A percentile compares a stretch with the other conserved stretches of the same genome.
phyloP scores from a whole-genome alignment of 108 stramenopile genomes.

The Cyclotella cryptica region DNA sequence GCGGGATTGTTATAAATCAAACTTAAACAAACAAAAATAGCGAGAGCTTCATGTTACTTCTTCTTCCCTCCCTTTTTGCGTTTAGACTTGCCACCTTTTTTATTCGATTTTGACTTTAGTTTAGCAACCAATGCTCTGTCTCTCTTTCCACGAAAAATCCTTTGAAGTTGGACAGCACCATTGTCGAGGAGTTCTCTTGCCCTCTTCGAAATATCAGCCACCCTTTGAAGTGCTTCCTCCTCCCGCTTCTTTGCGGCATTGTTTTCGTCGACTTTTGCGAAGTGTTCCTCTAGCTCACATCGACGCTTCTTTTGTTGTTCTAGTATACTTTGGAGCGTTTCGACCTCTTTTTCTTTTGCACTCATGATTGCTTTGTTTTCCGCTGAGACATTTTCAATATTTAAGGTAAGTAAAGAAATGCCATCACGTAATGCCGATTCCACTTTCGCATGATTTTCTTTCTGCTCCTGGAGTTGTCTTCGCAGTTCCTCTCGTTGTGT shows the following conservation, averaged over 20 bases:
- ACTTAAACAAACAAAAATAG: background rate
- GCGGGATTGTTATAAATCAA: background rate
- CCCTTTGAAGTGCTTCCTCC: slow-evolving; percentile 29
- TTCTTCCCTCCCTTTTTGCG: slow-evolving; percentile 24
- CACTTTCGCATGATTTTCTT: background rate
- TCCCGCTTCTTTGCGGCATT: slow-evolving; percentile 34
- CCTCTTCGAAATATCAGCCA: slow-evolving; percentile 14
- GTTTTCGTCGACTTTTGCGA: slow-evolving; percentile 32
- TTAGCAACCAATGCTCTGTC: slow-evolving; percentile 28
- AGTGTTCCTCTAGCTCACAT: slow-evolving; percentile 34
- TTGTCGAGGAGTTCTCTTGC: slow-evolving; percentile 23
- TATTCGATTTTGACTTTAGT: slow-evolving; percentile 31
- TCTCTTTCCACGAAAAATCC: slow-evolving; percentile 35
- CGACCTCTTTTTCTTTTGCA: slow-evolving; percentile 20
- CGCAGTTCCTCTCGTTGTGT: slow-evolving; percentile 14
- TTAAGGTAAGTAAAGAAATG: slow-evolving; percentile 1
- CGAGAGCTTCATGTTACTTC: background rate
- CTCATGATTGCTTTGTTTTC: background rate
- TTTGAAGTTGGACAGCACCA: slow-evolving; percentile 41
- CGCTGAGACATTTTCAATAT: slow-evolving; percentile 10
- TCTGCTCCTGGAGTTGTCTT: slow-evolving; percentile 4
- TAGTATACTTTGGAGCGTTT: background rate
- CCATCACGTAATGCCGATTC: slow-evolving; percentile 16
- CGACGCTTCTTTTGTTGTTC: slow-evolving; percentile 23
- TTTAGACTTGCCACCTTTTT: slow-evolving; percentile 30